phyloP scores from a whole-genome alignment of 306 rosid genomes.

The Luffa aegyptiaca region DNA sequence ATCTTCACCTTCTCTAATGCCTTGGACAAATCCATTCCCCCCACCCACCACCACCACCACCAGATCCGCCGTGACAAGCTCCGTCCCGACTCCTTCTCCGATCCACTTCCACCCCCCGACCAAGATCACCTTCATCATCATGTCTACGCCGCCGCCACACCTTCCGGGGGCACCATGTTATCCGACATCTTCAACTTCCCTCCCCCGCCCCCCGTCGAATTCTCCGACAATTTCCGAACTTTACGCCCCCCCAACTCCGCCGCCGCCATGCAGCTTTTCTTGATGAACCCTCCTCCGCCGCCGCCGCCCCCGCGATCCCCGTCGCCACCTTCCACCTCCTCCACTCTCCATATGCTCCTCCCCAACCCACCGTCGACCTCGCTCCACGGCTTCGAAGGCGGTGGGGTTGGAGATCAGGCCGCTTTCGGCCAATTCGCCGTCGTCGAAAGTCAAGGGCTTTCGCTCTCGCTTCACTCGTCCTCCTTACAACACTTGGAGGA shows the following conservation, averaged over 20 bases:
- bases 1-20: conserved; percentile 70
- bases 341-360: conserved; percentile 16
- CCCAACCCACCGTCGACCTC: background rate
- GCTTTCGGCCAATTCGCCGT: conserved; percentile 9
- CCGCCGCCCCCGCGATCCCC: background rate
- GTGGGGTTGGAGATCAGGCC: background rate
- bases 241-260: background rate
- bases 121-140: conserved; percentile 2
- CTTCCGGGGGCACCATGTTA: conserved; percentile 1
- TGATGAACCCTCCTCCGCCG: conserved; percentile 6
- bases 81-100: background rate
- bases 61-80: conserved; percentile 10
- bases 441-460: conserved; percentile 6
- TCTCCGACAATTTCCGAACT: background rate
- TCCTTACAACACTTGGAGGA: conserved; percentile 16
- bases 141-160: background rate
- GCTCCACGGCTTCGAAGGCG: conserved; percentile 1
- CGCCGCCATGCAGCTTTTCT: conserved; percentile 2
- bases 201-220: background rate
- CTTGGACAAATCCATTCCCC: conserved; percentile 42
- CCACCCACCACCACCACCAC: background rate
- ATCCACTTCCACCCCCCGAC: background rate
- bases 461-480: conserved; percentile 14
- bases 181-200: conserved; percentile 6
- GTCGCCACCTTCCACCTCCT: conserved; percentile 3